These are phyloP conservation scores for Nitzschia sp. DNA, from an alignment of 108 stramenopile genomes.

Conservation along the genomic window DNA sequence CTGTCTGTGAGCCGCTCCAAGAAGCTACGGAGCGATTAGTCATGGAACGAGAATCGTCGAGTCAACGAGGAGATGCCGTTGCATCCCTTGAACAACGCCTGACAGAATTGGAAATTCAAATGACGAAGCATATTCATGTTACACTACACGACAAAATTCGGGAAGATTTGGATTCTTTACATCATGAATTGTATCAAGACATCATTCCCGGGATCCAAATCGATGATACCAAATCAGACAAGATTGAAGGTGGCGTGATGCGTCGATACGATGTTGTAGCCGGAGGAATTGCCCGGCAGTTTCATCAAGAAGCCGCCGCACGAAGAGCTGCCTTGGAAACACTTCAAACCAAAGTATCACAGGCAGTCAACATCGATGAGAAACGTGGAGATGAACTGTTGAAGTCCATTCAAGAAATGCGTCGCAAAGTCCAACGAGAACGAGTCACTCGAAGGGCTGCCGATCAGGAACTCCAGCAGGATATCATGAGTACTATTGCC, in stretches of 20 bases:
- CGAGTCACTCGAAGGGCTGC: conserved; percentile 21
- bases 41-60: conserved; percentile 33
- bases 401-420: conserved; percentile 29
- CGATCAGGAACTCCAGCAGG: conserved; percentile 21
- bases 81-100: conserved; percentile 20
- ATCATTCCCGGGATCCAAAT: conserved; percentile 40
- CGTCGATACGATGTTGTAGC: conserved; percentile 47
- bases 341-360: conserved; percentile 9
- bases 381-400: conserved; percentile 32
- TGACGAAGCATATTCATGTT: conserved; percentile 26
- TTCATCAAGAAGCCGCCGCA: conserved; percentile 29
- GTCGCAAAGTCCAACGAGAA: conserved; percentile 27
- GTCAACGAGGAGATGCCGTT: conserved; percentile 13
- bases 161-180: conserved; percentile 32
- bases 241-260: conserved; percentile 58
- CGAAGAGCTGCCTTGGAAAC: conserved; percentile 15
- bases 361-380: conserved; percentile 27
- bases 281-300: conserved; percentile 25
- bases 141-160: conserved; percentile 26
- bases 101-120: conserved; percentile 15
- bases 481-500: conserved; percentile 13
- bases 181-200: conserved; percentile 24
- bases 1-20: conserved; percentile 27
- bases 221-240: conserved; percentile 55
- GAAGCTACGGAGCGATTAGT: conserved; percentile 27